Conservation (phyloP, 305 asterid species). For the Fraxinus xanthoxyloides region DNA sequence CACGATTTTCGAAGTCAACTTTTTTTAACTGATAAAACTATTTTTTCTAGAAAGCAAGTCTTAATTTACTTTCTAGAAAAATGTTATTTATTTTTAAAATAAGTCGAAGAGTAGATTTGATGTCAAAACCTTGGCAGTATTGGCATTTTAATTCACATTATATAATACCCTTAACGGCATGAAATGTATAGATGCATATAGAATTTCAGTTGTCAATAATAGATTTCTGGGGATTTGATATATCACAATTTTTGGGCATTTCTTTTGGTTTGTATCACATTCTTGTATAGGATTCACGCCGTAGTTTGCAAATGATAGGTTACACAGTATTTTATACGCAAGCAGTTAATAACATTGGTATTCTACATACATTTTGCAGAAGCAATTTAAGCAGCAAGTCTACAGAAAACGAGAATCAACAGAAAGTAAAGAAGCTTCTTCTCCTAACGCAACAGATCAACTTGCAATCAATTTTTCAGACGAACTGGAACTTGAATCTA, state of each 20-base stretch:
- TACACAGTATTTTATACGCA: neutral
- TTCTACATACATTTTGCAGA: constrained; percentile 48
- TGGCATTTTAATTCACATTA: neutral
- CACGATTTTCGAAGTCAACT: neutral
- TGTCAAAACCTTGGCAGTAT: neutral
- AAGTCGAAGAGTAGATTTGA: neutral
- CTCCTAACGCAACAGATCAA: constrained; percentile 16
- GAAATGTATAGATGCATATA: neutral
- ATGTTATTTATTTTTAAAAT: no score
- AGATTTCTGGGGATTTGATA: neutral
- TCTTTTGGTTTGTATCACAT: no score
- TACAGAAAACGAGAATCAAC: constrained; percentile 30
- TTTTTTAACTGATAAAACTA: no score
- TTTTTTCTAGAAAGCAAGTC: neutral
- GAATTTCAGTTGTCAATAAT: neutral
- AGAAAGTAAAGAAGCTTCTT: constrained; percentile 26
- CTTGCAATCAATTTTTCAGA: constrained; percentile 10
- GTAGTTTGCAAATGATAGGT: neutral
- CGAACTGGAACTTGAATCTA: constrained; percentile 27
- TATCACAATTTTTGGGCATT: neutral
- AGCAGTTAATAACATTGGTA: neutral
- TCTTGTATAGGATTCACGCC: neutral
- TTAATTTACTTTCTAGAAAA: neutral
- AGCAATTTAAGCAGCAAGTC: constrained; percentile 58
- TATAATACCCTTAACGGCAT: no score